Percentiles rank a stretch among this genome's conserved stretches.
phyloP scores from a whole-genome alignment of 305 asterid species.

The Fraxinus nigra region DNA sequence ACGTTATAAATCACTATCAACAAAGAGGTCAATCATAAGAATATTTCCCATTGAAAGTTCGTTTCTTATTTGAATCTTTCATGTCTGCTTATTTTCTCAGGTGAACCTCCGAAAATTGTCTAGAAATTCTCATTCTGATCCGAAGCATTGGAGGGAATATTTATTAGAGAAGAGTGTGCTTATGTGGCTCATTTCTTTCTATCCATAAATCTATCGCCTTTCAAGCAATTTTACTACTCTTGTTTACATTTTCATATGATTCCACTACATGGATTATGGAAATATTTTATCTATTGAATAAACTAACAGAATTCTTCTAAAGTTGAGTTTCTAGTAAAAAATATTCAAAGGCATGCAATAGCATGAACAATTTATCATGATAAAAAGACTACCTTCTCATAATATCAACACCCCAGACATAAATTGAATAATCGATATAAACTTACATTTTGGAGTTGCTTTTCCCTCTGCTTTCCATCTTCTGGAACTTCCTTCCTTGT shows the following conservation, averaged over 20 bases:
- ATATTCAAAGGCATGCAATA: not conserved
- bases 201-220: not conserved
- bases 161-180: not conserved
- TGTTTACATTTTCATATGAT: not conserved
- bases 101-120: not conserved
- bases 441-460: conserved; percentile 61
- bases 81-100: not conserved
- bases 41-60: not conserved
- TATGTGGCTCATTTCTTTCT: not conserved
- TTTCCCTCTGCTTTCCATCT: conserved; percentile 33
- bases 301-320: not conserved
- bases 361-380: not conserved
- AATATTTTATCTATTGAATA: not conserved
- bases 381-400: not conserved
- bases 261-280: not conserved
- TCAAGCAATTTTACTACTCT: not conserved
- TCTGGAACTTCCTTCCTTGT: conserved; percentile 30
- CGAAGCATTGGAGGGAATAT: conserved; percentile 1
- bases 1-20: not conserved
- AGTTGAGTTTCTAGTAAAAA: not conserved
- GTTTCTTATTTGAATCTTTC: not conserved
- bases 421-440: not conserved
- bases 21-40: not conserved
- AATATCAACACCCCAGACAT: not conserved
- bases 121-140: not conserved